Percentiles rank a stretch among this genome's conserved stretches.
Evolutionary conservation across 495 filamentous ascomycete genomes (phyloP).

Genomic region (Penicillium mononematosum): DNA sequence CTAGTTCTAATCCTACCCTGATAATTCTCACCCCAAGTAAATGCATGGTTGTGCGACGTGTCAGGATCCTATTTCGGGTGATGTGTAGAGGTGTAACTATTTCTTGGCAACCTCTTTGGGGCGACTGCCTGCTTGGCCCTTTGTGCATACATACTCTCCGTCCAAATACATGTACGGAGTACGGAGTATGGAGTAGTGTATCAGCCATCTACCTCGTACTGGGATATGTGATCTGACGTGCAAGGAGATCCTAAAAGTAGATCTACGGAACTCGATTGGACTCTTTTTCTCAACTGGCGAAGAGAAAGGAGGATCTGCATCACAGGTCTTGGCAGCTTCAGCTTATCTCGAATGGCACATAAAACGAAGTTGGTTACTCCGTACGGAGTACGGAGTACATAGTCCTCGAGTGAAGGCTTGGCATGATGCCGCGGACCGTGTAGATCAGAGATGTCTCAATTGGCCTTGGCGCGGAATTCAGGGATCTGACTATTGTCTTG

Average conservation of each 20-base stretch:
- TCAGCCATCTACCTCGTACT: not conserved
- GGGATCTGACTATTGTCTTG: conserved; percentile 18
- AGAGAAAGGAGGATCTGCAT: conserved; percentile 1
- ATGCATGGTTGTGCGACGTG: conserved; percentile 14
- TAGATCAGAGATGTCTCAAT: conserved; percentile 12
- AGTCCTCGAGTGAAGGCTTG: conserved; percentile 8
- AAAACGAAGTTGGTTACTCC: not conserved
- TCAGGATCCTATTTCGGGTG: conserved; percentile 1
- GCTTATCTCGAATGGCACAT: conserved; percentile 2
- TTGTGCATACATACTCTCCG: not conserved
- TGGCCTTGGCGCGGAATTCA: conserved; percentile 13
- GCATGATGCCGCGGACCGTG: conserved; percentile 9
- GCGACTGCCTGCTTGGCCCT: not conserved
- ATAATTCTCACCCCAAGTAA: conserved; percentile 11
- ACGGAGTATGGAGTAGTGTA: not conserved
- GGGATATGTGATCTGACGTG: not conserved
- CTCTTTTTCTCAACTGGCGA: not conserved
- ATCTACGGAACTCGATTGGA: not conserved
- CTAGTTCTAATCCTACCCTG: conserved; percentile 28
- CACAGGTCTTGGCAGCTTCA: conserved; percentile 3
- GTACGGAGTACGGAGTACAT: not conserved
- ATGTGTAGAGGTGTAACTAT: not conserved
- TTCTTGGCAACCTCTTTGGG: not conserved
- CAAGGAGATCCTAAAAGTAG: not conserved
- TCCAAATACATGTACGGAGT: not conserved